Conservation (phyloP, 2,329 filamentous ascomycete genomes). For the Helotiales sp. region DNA sequence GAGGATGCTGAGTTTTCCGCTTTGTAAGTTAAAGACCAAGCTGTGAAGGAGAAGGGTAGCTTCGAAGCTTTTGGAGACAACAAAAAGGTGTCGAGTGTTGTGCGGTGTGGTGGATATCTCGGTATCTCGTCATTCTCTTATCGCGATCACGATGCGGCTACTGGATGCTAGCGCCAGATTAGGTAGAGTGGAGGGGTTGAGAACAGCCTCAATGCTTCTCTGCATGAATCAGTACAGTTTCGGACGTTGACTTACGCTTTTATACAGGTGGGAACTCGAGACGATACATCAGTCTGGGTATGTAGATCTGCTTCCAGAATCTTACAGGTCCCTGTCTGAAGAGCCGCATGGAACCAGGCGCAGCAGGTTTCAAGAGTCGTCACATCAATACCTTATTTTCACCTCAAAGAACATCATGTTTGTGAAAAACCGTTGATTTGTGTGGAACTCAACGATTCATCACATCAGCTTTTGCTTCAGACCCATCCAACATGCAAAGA, state of each 20-base stretch:
- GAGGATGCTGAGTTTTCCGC: too few relatives aligned
- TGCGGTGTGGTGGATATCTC: neutral
- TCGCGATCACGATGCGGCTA: neutral
- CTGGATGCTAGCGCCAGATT: neutral
- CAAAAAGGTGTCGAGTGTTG: neutral
- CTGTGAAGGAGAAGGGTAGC: too few relatives aligned
- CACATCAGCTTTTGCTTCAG: neutral
- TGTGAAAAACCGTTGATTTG: neutral
- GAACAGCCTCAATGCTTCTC: neutral
- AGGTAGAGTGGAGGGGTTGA: neutral
- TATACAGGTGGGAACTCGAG: neutral
- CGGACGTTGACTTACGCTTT: too few relatives aligned
- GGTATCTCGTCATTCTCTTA: neutral
- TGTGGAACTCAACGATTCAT: neutral
- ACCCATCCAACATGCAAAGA: neutral
- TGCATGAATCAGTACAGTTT: neutral
- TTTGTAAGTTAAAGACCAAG: too few relatives aligned
- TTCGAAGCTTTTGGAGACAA: neutral
- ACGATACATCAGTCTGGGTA: neutral
- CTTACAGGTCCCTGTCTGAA: neutral
- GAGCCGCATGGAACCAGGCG: too few relatives aligned
- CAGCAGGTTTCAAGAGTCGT: neutral
- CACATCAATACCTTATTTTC: neutral
- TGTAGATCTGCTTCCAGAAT: neutral
- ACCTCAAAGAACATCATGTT: neutral